Evolutionary conservation across 2,329 filamentous ascomycete genomes (phyloP).

Genomic region (Fusarium mexicanum): DNA sequence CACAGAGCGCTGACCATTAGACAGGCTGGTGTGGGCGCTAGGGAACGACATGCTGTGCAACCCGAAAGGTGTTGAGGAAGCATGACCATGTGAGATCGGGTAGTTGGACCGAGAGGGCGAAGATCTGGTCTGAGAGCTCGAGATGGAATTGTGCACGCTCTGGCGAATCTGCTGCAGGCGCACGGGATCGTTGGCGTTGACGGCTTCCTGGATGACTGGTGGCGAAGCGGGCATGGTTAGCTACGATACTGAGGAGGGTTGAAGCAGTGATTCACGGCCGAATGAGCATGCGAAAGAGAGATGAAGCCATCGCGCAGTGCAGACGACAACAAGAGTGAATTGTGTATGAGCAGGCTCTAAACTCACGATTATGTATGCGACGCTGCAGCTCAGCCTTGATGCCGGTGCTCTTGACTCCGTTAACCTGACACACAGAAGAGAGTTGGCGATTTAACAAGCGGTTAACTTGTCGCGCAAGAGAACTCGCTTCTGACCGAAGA

Average conservation of each 20-base stretch:
- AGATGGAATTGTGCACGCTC: slow-evolving; percentile 52
- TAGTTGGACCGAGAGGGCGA: slow-evolving; percentile 32
- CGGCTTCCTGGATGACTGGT: slow-evolving; percentile 55
- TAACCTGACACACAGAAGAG: slow-evolving; percentile 77
- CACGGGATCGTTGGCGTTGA: slow-evolving; percentile 49
- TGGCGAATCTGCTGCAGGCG: slow-evolving; percentile 57
- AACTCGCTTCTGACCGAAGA: slow-evolving; percentile 54
- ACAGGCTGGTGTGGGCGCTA: slow-evolving; percentile 22
- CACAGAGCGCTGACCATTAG: slow-evolving; percentile 36
- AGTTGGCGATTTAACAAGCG: slow-evolving; percentile 70
- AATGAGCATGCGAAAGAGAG: background rate
- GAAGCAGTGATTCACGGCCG: background rate
- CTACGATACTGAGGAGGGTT: background rate
- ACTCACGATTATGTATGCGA: slow-evolving; percentile 82
- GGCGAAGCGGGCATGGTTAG: slow-evolving; percentile 20
- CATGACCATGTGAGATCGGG: slow-evolving; percentile 19
- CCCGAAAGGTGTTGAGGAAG: slow-evolving; percentile 17
- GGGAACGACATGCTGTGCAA: slow-evolving; percentile 35
- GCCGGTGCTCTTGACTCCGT: slow-evolving; percentile 80
- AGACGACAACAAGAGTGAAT: background rate
- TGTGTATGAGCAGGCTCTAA: background rate
- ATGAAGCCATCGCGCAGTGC: background rate
- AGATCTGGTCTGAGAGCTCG: slow-evolving; percentile 39
- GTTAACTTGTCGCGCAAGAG: slow-evolving; percentile 57
- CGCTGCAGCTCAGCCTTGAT: slow-evolving; percentile 85